Percentiles rank a stretch among this genome's conserved stretches.
These are phyloP conservation scores for Trametes maxima DNA, from an alignment of 768 basidiomycete species.

Conservation along the genomic window DNA sequence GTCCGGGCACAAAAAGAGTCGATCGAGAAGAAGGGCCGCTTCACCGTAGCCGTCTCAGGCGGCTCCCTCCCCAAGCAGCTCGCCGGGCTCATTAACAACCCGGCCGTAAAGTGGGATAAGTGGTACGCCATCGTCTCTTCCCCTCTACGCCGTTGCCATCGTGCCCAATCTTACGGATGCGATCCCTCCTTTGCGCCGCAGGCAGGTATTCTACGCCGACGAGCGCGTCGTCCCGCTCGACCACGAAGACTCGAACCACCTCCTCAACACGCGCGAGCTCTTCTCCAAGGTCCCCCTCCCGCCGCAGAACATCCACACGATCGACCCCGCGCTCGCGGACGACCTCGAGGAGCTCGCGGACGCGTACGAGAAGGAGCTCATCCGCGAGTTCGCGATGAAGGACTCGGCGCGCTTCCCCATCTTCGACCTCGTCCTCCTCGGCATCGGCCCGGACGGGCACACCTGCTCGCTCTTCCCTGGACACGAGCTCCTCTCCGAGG, in stretches of 20 bases:
- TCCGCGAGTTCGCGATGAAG: constrained; percentile 87
- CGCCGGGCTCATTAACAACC: constrained; percentile 62
- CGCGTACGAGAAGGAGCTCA: constrained; percentile 81
- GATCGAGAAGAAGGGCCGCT: constrained; percentile 84
- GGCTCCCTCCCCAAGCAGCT: constrained; percentile 89
- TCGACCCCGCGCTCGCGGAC: constrained; percentile 67
- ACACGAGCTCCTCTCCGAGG: constrained; percentile 83
- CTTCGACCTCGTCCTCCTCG: constrained; percentile 96
- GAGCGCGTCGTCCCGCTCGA: constrained; percentile 95
- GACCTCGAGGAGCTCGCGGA: constrained; percentile 83
- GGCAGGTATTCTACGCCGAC: constrained; percentile 98
- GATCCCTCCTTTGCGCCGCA: constrained; percentile 35
- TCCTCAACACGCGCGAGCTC: constrained; percentile 68
- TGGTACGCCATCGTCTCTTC: constrained; percentile 60
- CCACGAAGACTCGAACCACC: constrained; percentile 91
- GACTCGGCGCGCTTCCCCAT: constrained; percentile 96
- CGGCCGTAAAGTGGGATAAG: constrained; percentile 86
- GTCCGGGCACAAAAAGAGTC: constrained; percentile 87
- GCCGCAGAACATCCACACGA: constrained; percentile 72
- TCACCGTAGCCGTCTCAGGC: constrained; percentile 93
- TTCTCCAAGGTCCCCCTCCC: constrained; percentile 86
- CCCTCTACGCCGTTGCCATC: not conserved
- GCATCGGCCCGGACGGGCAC: constrained; percentile 98
- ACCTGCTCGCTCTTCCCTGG: constrained; percentile 96
- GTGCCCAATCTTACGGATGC: constrained; percentile 7